These are phyloP conservation scores for Bipolaris cookei DNA, from an alignment of 2,329 filamentous ascomycete genomes.

Conservation along the genomic window DNA sequence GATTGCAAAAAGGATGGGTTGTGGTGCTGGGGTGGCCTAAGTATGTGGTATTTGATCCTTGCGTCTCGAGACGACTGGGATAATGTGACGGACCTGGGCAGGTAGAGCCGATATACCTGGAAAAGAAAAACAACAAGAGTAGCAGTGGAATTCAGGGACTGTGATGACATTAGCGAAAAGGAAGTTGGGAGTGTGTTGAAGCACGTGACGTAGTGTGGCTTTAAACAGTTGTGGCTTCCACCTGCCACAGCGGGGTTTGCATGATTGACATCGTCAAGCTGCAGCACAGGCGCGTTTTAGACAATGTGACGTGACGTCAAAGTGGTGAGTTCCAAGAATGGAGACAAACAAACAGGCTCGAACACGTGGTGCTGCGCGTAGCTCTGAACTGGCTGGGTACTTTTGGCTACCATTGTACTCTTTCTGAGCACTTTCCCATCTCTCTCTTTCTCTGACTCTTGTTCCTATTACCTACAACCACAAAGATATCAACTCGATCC, in stretches of 20 bases:
- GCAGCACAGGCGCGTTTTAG: conserved; percentile 1
- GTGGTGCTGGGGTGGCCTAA: not conserved
- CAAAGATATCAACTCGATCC: not conserved
- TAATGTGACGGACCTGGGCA: not conserved
- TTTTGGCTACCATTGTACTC: not conserved
- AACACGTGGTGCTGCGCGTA: conserved; percentile 3
- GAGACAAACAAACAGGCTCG: conserved; percentile 3
- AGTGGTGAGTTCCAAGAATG: not conserved
- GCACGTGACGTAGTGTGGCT: conserved; percentile 2
- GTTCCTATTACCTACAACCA: not conserved
- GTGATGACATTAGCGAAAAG: not conserved
- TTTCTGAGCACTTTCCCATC: not conserved
- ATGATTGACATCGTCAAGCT: not conserved
- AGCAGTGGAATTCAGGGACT: not conserved
- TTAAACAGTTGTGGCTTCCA: conserved; percentile 5
- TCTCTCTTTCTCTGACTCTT: not conserved
- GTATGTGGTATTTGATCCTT: not conserved
- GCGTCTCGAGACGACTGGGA: not conserved
- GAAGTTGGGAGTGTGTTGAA: not conserved
- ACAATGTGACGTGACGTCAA: conserved; percentile 6
- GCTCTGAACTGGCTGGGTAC: not conserved
- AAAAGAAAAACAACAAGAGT: not conserved
- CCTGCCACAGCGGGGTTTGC: conserved; percentile 8
- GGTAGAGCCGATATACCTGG: not conserved
- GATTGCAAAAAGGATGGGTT: not conserved